A percentile compares a stretch with the other conserved stretches of the same genome.
Conservation (phyloP, 2,329 filamentous ascomycete species). For the Madurella fahalii region DNA sequence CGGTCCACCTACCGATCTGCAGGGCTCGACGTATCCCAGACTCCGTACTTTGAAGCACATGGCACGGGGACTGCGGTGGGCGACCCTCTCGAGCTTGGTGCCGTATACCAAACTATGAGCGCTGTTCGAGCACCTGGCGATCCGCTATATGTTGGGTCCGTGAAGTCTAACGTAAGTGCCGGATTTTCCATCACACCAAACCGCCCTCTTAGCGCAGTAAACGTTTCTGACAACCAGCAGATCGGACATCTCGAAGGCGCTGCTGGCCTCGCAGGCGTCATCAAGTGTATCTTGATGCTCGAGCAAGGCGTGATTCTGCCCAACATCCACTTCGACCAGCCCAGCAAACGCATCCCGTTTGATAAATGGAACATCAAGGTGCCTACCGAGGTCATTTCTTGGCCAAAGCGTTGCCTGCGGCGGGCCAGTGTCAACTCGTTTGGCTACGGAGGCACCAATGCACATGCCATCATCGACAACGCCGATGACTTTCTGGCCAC, state of each 20-base stretch:
- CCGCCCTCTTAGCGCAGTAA: too few species aligned
- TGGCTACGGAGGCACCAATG: constrained; percentile 33
- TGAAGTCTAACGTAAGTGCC: constrained; percentile 32
- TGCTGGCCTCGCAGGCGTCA: constrained; percentile 27
- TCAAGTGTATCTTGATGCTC: constrained; percentile 31
- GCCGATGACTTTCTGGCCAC: background rate
- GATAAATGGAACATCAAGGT: constrained; percentile 26
- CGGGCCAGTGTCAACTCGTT: constrained; percentile 27
- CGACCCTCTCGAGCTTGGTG: constrained; percentile 39
- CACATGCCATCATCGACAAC: constrained; percentile 21
- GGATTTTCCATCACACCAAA: too few species aligned
- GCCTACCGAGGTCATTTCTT: constrained; percentile 1
- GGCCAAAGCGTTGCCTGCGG: constrained; percentile 2
- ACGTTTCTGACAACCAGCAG: too few species aligned
- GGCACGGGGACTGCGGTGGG: constrained; percentile 41
- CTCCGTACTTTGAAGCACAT: constrained; percentile 24
- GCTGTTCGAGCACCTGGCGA: constrained; percentile 12
- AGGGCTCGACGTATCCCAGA: constrained; percentile 1
- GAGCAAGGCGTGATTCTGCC: constrained; percentile 31
- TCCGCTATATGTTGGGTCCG: constrained; percentile 26
- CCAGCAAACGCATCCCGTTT: constrained; percentile 27
- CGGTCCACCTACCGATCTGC: background rate
- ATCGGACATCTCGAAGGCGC: constrained; percentile 26
- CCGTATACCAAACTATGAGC: constrained; percentile 32
- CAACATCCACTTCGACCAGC: constrained; percentile 27